These are phyloP conservation scores for Entoloma clypeatum DNA, from an alignment of 1,284 basidiomycete species.

Conservation along the genomic window DNA sequence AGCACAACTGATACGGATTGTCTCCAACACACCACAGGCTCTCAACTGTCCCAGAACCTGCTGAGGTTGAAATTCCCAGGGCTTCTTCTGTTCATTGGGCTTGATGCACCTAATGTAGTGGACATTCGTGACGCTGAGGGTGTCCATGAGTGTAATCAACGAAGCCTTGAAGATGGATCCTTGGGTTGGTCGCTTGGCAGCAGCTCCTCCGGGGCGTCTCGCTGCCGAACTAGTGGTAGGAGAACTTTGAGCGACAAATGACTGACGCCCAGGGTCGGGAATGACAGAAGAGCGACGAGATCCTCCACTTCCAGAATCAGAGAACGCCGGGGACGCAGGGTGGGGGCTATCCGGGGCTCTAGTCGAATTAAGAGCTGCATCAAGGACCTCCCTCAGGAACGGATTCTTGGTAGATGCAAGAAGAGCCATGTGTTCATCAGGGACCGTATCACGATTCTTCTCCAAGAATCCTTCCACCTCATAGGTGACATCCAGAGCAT, in stretches of 20 bases:
- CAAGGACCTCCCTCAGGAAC: constrained; percentile 94
- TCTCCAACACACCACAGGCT: constrained; percentile 98
- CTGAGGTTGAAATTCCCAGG: constrained; percentile 96
- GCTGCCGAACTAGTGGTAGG: constrained; percentile 32
- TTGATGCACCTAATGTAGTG: constrained; percentile 99
- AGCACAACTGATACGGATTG: constrained; percentile 97
- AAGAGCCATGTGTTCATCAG: constrained; percentile 93
- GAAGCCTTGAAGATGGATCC: constrained; percentile 99
- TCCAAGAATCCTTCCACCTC: constrained; percentile 98
- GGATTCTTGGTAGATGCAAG: constrained; percentile 84
- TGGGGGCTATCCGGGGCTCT: constrained; percentile 61
- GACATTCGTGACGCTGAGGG: constrained; percentile 95
- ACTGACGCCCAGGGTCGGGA: constrained; percentile 78
- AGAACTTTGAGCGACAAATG: constrained; percentile 53
- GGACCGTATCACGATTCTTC: constrained; percentile 98
- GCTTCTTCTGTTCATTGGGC: constrained; percentile 94
- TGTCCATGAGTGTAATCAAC: constrained; percentile 93
- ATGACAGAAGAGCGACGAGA: constrained; percentile 79
- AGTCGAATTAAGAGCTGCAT: constrained; percentile 78
- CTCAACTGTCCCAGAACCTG: constrained; percentile 95
- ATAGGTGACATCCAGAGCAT: constrained; percentile 97
- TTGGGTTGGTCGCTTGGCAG: constrained; percentile 88
- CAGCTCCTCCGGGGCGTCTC: constrained; percentile 69
- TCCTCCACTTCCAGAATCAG: constrained; percentile 68
- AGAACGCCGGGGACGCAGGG: constrained; percentile 65